Evolutionary conservation across 2,329 filamentous ascomycete species (phyloP).

Genomic region (Decorospora gaudefroyi): DNA sequence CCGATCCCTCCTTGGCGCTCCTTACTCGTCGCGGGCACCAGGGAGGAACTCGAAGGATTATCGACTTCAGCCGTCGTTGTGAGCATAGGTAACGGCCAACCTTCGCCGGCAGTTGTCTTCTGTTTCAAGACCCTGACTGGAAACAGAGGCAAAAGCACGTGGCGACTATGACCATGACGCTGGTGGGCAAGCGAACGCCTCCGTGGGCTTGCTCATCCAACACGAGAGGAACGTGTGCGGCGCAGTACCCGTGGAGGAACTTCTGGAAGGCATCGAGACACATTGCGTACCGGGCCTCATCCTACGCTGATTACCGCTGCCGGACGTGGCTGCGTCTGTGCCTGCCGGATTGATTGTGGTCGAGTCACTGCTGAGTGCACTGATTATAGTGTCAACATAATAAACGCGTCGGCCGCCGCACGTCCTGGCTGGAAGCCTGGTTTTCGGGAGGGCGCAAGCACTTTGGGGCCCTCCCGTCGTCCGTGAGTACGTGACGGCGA

Average conservation of each 20-base stretch:
- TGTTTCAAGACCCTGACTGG: too few relatives aligned
- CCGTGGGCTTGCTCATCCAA: too few relatives aligned
- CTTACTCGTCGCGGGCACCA: too few relatives aligned
- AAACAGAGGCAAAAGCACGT: conserved; percentile 9
- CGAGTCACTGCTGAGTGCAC: conserved; percentile 8
- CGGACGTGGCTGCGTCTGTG: conserved; percentile 3
- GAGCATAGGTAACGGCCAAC: too few relatives aligned
- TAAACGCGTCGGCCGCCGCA: conserved; percentile 1
- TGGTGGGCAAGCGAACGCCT: too few relatives aligned
- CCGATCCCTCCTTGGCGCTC: too few relatives aligned
- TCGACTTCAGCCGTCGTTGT: too few relatives aligned
- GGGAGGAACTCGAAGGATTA: too few relatives aligned
- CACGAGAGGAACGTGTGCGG: conserved; percentile 3
- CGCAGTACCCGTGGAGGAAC: not conserved
- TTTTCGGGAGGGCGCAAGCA: conserved; percentile 14
- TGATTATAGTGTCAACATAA: too few relatives aligned
- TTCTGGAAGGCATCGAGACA: conserved; percentile 14
- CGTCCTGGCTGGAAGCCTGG: conserved; percentile 4
- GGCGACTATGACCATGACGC: too few relatives aligned
- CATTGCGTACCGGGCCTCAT: not conserved
- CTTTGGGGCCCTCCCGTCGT: conserved; percentile 5
- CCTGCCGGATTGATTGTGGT: conserved; percentile 12
- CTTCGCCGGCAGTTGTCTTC: too few relatives aligned
- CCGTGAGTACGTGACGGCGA: too few relatives aligned
- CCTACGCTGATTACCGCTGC: not conserved